These are phyloP conservation scores for Pyrus hybrid DNA, from an alignment of 331 rosid species.

Conservation along the genomic window DNA sequence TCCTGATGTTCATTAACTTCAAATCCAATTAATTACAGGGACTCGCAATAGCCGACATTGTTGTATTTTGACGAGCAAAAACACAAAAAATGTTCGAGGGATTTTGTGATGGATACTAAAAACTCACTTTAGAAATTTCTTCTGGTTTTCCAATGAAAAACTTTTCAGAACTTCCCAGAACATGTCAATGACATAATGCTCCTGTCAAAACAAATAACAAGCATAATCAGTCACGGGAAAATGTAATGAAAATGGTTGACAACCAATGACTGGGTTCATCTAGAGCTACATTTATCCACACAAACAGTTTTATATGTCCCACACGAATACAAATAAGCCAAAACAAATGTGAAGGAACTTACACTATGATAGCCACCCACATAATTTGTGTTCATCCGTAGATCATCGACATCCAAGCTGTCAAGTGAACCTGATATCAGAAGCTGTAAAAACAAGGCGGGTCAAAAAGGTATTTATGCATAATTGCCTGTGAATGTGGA, in stretches of 20 bases:
- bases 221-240: not conserved
- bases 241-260: not conserved
- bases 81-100: not conserved
- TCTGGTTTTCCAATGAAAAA: slow-evolving; percentile 77
- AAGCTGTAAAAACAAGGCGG: slow-evolving; percentile 45
- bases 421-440: slow-evolving; percentile 96
- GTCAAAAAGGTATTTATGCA: slow-evolving; percentile 17
- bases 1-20: not conserved
- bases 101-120: not conserved
- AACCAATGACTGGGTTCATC: not conserved
- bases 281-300: not conserved
- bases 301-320: not conserved
- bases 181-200: slow-evolving; percentile 80
- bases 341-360: slow-evolving; percentile 25
- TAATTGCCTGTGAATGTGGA: not conserved
- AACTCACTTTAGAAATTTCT: slow-evolving; percentile 84
- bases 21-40: slow-evolving; percentile 3
- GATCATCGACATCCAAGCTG: slow-evolving; percentile 92
- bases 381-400: slow-evolving; percentile 69
- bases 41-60: not conserved
- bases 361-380: slow-evolving; percentile 85
- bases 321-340: not conserved
- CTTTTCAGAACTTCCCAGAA: slow-evolving; percentile 92
- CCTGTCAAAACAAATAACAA: slow-evolving; percentile 29
- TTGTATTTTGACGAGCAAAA: too few species aligned